Percentiles rank a stretch among this genome's conserved stretches.
Evolutionary conservation across 2,329 filamentous ascomycete species (phyloP).

Genomic region (Grosmannia huntii): DNA sequence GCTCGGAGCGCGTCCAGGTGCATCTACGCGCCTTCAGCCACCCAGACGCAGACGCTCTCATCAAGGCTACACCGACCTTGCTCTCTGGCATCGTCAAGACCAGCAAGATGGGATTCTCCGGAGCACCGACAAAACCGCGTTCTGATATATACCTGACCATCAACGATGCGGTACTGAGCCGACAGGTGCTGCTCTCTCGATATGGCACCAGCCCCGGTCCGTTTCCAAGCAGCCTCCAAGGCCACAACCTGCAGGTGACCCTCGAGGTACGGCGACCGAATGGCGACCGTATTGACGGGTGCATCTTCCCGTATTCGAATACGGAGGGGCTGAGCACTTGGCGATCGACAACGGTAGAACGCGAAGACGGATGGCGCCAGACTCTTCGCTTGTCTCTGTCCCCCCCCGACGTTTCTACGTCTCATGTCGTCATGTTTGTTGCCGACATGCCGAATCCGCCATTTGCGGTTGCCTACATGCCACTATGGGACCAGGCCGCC

Average conservation of each 20-base stretch:
- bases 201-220: conserved; percentile 62
- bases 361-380: conserved; percentile 76
- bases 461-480: conserved; percentile 86
- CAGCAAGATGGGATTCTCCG: conserved; percentile 84
- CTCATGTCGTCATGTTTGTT: conserved; percentile 82
- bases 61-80: conserved; percentile 77
- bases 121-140: conserved; percentile 72
- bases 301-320: conserved; percentile 80
- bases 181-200: conserved; percentile 58
- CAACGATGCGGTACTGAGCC: conserved; percentile 62
- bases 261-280: conserved; percentile 71
- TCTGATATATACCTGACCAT: conserved; percentile 94
- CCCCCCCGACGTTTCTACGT: conserved; percentile 64
- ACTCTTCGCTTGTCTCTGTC: conserved; percentile 71
- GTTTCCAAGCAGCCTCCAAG: conserved; percentile 45
- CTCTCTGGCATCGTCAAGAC: conserved; percentile 72
- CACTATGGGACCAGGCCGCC: conserved; percentile 82
- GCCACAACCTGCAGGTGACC: conserved; percentile 73
- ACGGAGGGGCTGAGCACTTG: conserved; percentile 68
- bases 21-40: conserved; percentile 67
- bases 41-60: conserved; percentile 64
- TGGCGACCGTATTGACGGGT: conserved; percentile 75
- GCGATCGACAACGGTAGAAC: conserved; percentile 69
- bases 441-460: conserved; percentile 77
- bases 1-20: conserved; percentile 66